Percentiles rank a stretch among this genome's conserved stretches.
phyloP scores from a whole-genome alignment of 352 stramenopile genomes.

The Globisporangium nagaii region DNA sequence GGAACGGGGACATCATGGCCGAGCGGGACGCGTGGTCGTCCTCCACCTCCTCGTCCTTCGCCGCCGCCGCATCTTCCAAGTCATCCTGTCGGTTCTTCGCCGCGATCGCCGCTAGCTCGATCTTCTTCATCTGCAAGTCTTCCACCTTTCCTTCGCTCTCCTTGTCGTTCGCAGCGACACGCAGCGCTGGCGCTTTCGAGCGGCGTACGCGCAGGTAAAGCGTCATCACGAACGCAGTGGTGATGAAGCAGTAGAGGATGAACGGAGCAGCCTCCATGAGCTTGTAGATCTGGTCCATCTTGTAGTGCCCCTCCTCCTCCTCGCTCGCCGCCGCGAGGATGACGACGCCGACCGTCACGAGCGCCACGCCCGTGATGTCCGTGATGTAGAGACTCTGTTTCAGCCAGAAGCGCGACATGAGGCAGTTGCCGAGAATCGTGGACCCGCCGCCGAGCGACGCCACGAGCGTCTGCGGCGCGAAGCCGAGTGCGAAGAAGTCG shows the following conservation, averaged over 20 bases:
- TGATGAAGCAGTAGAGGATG: slow-evolving; percentile 78
- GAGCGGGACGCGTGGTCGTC: slow-evolving; percentile 29
- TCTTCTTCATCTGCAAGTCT: slow-evolving; percentile 53
- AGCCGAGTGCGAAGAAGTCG: slow-evolving; percentile 84
- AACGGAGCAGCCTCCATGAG: slow-evolving; percentile 78
- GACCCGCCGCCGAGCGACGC: slow-evolving; percentile 75
- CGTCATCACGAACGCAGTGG: slow-evolving; percentile 78
- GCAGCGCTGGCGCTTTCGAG: slow-evolving; percentile 72
- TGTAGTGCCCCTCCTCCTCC: slow-evolving; percentile 69
- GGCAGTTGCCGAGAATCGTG: slow-evolving; percentile 79
- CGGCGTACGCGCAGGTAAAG: slow-evolving; percentile 76
- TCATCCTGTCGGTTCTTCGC: slow-evolving; percentile 17
- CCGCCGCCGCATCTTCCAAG: not conserved
- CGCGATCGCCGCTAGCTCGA: slow-evolving; percentile 25
- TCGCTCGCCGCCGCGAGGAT: slow-evolving; percentile 70
- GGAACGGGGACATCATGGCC: slow-evolving; percentile 78
- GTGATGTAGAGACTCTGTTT: slow-evolving; percentile 85
- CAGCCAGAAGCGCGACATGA: slow-evolving; percentile 85
- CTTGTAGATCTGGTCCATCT: slow-evolving; percentile 84
- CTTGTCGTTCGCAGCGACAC: slow-evolving; percentile 51
- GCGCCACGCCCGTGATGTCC: slow-evolving; percentile 65
- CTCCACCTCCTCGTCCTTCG: slow-evolving; percentile 18
- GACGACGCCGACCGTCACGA: slow-evolving; percentile 77
- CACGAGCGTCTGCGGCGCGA: slow-evolving; percentile 84
- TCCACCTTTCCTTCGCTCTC: slow-evolving; percentile 32